Evolutionary conservation across 1,139 yeast genomes (phyloP).

Genomic region (Taiozyma sp.): DNA sequence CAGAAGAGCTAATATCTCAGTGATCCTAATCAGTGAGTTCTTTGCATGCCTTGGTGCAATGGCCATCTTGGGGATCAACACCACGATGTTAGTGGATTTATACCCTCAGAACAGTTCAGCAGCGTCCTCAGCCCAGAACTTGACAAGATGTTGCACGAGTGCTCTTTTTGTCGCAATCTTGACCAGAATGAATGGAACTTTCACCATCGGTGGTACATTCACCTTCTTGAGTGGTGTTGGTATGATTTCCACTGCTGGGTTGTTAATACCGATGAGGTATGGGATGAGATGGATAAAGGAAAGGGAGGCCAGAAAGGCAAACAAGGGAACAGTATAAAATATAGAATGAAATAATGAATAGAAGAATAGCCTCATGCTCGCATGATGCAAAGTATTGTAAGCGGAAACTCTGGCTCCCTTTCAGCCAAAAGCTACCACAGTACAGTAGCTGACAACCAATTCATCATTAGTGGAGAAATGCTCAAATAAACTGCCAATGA

Average conservation of each 20-base stretch:
- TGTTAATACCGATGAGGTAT: conserved; percentile 24
- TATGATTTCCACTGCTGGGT: conserved; percentile 13
- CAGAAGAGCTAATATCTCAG: conserved; percentile 42
- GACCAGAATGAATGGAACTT: conserved; percentile 44
- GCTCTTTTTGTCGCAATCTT: conserved; percentile 64
- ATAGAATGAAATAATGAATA: not conserved
- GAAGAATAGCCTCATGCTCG: not conserved
- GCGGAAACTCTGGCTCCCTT: not conserved
- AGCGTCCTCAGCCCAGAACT: conserved; percentile 55
- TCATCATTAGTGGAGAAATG: conserved; percentile 46
- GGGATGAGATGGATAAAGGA: conserved; percentile 22
- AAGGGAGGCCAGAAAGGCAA: conserved; percentile 5
- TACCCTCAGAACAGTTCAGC: conserved; percentile 58
- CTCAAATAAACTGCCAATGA: conserved; percentile 41
- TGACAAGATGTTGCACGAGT: conserved; percentile 54
- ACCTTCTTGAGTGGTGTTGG: conserved; percentile 47
- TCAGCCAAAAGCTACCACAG: conserved; percentile 54
- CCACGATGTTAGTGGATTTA: conserved; percentile 57
- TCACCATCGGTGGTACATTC: conserved; percentile 64
- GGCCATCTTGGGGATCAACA: conserved; percentile 44
- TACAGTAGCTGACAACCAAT: conserved; percentile 50
- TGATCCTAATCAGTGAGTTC: conserved; percentile 52
- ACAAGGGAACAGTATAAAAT: not conserved
- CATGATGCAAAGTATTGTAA: not conserved
- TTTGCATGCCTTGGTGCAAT: conserved; percentile 49